Base-by-base conservation (phyloP, 2,329 filamentous ascomycete species). In the Hymenoscyphus linearis region DNA sequence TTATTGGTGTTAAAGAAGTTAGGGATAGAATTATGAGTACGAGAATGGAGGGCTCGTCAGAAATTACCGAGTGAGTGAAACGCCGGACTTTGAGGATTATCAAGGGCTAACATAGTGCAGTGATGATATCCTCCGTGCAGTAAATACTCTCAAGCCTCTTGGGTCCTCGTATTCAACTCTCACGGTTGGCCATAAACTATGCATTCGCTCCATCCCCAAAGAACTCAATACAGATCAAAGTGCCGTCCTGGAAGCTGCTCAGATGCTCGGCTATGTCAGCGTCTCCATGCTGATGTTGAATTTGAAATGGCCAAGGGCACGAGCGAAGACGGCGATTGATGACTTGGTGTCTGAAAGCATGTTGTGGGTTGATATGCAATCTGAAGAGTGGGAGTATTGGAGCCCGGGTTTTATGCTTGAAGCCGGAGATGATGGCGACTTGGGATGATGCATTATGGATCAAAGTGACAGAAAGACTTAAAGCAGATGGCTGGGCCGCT, bases 191-290 rank as follows among this genome's bases (percentile, higher is more conserved):
- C 86, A 86, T 66, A 90, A 89, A 71, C 85, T 89, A 64, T 95
- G 96, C 76, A 93, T 99, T 59, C 85, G 95, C 31, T 96, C 91
- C 3, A 87, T 99, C 47, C 95, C 95, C 1, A 95, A 96, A 74
- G 95, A 99, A 76, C 82, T 99, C 64, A 97, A 96, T 74, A 93
- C 86, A 14, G 95, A 99, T 74, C 95, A 99, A 78, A 90, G 90
- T 56, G 90, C 88, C 2, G 93, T 96, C 13, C 82, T 99, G 6
- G 95, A 98, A 78, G 93, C 90, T 0, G 91, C 91, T 7, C 91
- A 97, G 75, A 80, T 97, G 10, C 79, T 97, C 10, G 93, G 95
- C 1, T 96, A 91, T 71, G 90, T 98, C 57, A 96, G 88, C 61
- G 85, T 96, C 16, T 89, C 89, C 0, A 96, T 98, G 89, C 77